A percentile compares a stretch with the other conserved stretches of the same genome.
phyloP scores from a whole-genome alignment of 176 grass and related monocot genomes.

The Ensete ventricosum region DNA sequence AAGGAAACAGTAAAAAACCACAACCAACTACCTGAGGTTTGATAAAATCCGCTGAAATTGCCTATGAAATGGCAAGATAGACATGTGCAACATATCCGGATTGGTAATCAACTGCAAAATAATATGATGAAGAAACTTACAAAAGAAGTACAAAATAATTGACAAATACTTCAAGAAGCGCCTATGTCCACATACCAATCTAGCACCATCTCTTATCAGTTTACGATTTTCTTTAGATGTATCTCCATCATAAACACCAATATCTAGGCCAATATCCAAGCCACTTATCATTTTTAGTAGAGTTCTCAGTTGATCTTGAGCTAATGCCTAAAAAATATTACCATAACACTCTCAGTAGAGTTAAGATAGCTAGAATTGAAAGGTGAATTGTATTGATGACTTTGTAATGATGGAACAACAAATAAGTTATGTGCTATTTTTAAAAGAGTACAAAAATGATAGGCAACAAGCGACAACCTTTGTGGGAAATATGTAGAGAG shows the following conservation, averaged over 20 bases:
- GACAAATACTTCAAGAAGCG: slow-evolving; percentile 3
- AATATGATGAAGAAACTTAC: slow-evolving; percentile 9
- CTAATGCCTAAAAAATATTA: slow-evolving; percentile 66
- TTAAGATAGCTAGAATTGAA: background rate
- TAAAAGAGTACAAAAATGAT: slow-evolving; percentile 17
- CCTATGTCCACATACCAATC: slow-evolving; percentile 42
- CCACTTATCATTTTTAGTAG: slow-evolving; percentile 57
- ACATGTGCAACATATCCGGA: slow-evolving; percentile 90
- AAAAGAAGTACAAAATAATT: background rate
- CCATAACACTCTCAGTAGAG: background rate
- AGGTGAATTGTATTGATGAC: background rate
- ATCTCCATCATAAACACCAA: slow-evolving; percentile 92
- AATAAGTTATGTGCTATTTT: background rate
- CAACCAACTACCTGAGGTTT: slow-evolving; percentile 63
- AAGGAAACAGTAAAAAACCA: slow-evolving; percentile 8
- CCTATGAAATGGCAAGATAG: slow-evolving; percentile 60
- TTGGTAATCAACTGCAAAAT: slow-evolving; percentile 83
- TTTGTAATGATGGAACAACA: background rate
- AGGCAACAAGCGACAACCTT: slow-evolving; percentile 41
- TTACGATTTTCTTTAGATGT: slow-evolving; percentile 65
- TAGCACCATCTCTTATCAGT: slow-evolving; percentile 67
- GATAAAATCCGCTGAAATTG: slow-evolving; percentile 56
- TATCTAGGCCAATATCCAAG: slow-evolving; percentile 45
- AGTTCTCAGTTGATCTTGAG: slow-evolving; percentile 87
- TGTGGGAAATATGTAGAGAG: slow-evolving; percentile 94